phyloP scores from a whole-genome alignment of 352 stramenopile species.

The Globisporangium cystogenes region DNA sequence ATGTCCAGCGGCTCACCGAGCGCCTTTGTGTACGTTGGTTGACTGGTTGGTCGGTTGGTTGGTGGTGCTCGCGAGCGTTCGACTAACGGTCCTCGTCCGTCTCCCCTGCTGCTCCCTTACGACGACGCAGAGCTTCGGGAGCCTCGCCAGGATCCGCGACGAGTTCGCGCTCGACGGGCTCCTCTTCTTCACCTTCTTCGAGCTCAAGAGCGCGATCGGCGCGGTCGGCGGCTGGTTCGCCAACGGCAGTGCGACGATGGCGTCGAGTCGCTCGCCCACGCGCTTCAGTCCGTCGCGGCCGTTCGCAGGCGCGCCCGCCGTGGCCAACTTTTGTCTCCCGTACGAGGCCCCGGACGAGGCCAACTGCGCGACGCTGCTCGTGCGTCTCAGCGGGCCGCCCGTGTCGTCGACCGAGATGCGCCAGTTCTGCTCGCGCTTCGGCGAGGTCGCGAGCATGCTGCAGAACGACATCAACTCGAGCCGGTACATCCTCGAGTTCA shows the following conservation, averaged over 20 bases:
- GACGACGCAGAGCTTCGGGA: constrained; percentile 70
- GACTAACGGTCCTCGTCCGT: too few relatives aligned
- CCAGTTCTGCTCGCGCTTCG: constrained; percentile 60
- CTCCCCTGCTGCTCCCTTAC: too few relatives aligned
- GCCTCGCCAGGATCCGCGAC: constrained; percentile 36
- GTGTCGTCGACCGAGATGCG: constrained; percentile 40
- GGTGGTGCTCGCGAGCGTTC: not conserved
- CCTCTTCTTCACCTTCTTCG: constrained; percentile 72
- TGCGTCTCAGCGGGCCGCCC: constrained; percentile 26
- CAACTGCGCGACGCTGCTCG: constrained; percentile 58
- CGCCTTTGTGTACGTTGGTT: constrained; percentile 56
- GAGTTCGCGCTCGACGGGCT: constrained; percentile 49
- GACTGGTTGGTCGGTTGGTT: too few relatives aligned
- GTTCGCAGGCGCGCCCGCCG: too few relatives aligned
- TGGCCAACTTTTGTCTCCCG: constrained; percentile 63
- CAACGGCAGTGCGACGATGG: not conserved
- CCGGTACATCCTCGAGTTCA: constrained; percentile 73
- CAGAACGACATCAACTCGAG: constrained; percentile 33
- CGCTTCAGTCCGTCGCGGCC: too few relatives aligned
- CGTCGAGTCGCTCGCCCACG: too few relatives aligned
- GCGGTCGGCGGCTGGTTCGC: constrained; percentile 48
- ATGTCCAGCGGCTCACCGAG: constrained; percentile 42
- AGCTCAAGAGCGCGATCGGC: constrained; percentile 58
- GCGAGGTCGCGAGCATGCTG: constrained; percentile 68
- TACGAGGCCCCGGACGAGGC: constrained; percentile 60